Conservation (phyloP, 2,329 filamentous ascomycete species). For the Alternaria novae-zelandiae region DNA sequence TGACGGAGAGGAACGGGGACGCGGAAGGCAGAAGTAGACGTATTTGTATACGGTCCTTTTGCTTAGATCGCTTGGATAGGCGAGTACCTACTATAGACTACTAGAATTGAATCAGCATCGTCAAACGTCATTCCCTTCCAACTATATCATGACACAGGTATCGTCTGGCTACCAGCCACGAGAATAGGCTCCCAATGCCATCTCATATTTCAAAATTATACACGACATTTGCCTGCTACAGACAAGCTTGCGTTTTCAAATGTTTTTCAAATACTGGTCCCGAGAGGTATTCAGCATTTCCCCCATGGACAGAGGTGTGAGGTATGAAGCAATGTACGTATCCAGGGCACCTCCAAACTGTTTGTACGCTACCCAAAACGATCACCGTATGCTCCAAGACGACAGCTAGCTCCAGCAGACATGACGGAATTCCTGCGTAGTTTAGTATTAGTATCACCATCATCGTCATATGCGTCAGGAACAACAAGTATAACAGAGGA, state of each 20-base stretch:
- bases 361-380: fast-evolving
- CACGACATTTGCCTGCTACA: not conserved
- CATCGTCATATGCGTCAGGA: not conserved
- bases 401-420: not conserved
- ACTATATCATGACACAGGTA: not conserved
- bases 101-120: not conserved
- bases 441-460: not conserved
- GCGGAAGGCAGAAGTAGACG: conserved; percentile 7
- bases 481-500: conserved; percentile 4
- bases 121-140: not conserved
- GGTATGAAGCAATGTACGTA: not conserved
- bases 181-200: not conserved
- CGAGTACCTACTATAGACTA: not conserved
- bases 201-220: not conserved
- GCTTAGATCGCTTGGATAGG: not conserved
- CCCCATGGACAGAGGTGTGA: not conserved
- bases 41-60: not conserved
- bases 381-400: not conserved
- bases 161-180: not conserved
- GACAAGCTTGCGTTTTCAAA: not conserved
- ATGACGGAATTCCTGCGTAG: not conserved
- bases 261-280: not conserved
- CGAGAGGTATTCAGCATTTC: not conserved
- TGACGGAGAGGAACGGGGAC: conserved; percentile 28
- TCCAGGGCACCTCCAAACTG: fast-evolving